Conservation (phyloP, 2,329 filamentous ascomycete species). For the Monosporascus sp. region DNA sequence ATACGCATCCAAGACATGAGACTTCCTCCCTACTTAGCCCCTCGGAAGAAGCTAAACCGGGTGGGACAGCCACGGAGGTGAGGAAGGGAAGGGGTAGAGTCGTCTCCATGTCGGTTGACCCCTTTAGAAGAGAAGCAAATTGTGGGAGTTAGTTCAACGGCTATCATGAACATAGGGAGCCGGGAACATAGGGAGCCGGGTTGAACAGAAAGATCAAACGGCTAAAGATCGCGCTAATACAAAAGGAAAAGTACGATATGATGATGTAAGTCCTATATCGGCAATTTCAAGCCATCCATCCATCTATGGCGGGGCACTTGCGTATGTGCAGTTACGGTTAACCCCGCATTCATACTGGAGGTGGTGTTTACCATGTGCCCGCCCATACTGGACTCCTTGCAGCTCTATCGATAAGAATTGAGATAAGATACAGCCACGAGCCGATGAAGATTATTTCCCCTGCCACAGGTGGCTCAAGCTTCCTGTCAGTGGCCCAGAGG, state of each 20-base stretch:
- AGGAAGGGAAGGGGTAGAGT: slow-evolving; percentile 60
- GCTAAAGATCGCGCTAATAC: background rate
- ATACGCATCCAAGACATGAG: slow-evolving; percentile 53
- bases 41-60: slow-evolving; percentile 41
- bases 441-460: no score
- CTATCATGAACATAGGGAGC: no score
- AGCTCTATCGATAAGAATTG: background rate
- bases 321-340: background rate
- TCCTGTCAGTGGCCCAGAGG: no score
- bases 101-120: slow-evolving; percentile 49
- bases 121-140: background rate
- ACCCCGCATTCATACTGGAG: background rate
- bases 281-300: background rate
- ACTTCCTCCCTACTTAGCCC: slow-evolving; percentile 54
- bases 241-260: background rate
- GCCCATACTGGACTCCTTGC: background rate
- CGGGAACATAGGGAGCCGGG: no score
- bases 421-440: background rate
- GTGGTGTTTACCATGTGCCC: no score
- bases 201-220: no score
- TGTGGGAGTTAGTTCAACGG: background rate
- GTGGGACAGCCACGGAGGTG: slow-evolving; percentile 49
- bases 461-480: no score
- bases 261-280: background rate
- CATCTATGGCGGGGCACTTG: background rate